These are phyloP conservation scores for Tuber borchii DNA, from an alignment of 495 filamentous ascomycete species.

Conservation along the genomic window DNA sequence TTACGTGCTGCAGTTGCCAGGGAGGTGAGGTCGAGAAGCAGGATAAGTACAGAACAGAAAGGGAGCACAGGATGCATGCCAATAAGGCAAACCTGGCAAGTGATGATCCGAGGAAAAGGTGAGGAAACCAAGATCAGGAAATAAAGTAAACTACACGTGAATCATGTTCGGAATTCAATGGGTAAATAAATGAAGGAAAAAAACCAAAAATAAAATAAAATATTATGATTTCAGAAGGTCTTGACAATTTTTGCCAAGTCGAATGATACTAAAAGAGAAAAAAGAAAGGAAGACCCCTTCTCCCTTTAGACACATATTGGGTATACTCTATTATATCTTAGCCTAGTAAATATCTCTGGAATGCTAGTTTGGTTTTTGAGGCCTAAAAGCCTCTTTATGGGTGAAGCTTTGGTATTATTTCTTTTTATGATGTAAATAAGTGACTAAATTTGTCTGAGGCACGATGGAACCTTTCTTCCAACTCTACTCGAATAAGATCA, in stretches of 20 bases:
- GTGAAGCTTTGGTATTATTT: neutral
- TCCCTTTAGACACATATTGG: neutral
- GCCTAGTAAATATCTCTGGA: neutral
- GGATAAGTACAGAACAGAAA: neutral
- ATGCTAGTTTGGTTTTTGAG: neutral
- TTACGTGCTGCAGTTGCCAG: neutral
- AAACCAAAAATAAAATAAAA: neutral
- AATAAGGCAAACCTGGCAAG: conserved; percentile 29
- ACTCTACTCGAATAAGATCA: neutral
- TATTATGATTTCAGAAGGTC: too few relatives aligned
- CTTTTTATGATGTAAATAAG: neutral
- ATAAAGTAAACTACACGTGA: conserved; percentile 23
- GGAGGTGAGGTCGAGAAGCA: conserved; percentile 3
- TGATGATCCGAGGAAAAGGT: conserved; percentile 32
- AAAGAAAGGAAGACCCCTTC: neutral
- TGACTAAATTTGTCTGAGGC: neutral
- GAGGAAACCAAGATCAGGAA: conserved; percentile 27
- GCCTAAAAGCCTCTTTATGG: neutral
- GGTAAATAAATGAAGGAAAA: neutral
- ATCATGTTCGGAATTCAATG: conserved; percentile 13
- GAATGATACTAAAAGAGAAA: neutral
- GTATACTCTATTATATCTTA: neutral
- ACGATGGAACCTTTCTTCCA: neutral
- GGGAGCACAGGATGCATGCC: neutral
- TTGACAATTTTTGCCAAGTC: too few relatives aligned